phyloP scores from a whole-genome alignment of 768 basidiomycete species.

The Auriscalpium orientale region DNA sequence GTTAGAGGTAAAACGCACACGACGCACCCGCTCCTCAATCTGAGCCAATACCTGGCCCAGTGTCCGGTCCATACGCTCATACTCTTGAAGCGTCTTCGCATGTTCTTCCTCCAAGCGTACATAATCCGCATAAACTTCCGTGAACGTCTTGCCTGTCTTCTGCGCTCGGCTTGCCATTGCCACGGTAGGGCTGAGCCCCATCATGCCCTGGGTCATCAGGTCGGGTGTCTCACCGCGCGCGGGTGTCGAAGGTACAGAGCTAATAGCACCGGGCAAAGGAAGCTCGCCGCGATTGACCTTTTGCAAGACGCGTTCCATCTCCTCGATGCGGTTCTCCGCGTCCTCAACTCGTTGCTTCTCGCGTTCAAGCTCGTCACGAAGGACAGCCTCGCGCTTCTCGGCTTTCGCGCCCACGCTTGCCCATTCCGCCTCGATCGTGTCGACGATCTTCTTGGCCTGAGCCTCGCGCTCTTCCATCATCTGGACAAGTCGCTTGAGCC shows the following conservation, averaged over 20 bases:
- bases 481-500: slow-evolving; percentile 64
- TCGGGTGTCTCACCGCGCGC: slow-evolving; percentile 32
- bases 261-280: slow-evolving; percentile 38
- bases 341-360: slow-evolving; percentile 65
- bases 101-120: slow-evolving; percentile 80
- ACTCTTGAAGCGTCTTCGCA: slow-evolving; percentile 71
- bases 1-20: slow-evolving; percentile 1
- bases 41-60: slow-evolving; percentile 76
- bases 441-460: slow-evolving; percentile 76
- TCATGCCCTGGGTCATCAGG: slow-evolving; percentile 43
- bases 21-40: slow-evolving; percentile 80
- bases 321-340: slow-evolving; percentile 63
- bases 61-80: slow-evolving; percentile 76
- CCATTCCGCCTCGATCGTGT: slow-evolving; percentile 78
- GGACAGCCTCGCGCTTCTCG: slow-evolving; percentile 54
- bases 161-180: slow-evolving; percentile 79
- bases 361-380: slow-evolving; percentile 65
- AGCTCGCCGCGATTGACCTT: slow-evolving; percentile 68
- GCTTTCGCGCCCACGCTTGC: slow-evolving; percentile 63
- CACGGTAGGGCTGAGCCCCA: slow-evolving; percentile 80
- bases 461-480: slow-evolving; percentile 87
- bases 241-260: slow-evolving; percentile 40
- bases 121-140: slow-evolving; percentile 89
- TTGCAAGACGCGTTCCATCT: slow-evolving; percentile 66
- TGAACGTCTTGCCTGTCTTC: slow-evolving; percentile 82